Conservation (phyloP, 257 asterid species). For the Fraxinus cuspidata region DNA sequence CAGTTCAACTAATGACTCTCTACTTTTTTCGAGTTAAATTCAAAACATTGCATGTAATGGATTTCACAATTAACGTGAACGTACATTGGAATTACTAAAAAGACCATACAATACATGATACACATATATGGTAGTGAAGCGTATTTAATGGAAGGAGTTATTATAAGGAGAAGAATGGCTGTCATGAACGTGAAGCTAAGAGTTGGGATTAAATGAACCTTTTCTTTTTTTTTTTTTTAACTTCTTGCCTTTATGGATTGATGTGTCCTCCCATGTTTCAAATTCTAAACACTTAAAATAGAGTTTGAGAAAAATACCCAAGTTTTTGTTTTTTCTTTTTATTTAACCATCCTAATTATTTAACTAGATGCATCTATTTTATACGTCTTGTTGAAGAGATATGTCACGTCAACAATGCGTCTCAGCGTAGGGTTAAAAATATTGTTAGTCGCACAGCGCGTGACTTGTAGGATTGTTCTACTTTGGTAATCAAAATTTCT, state of each 20-base stretch:
- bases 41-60: too few species aligned
- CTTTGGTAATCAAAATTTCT: too few species aligned
- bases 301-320: not conserved
- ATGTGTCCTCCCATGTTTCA: conserved; percentile 6
- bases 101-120: too few species aligned
- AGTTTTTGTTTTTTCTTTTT: too few species aligned
- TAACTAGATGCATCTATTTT: not conserved
- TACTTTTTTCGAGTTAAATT: not conserved
- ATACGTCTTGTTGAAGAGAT: too few species aligned
- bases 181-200: conserved; percentile 11
- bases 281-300: not conserved
- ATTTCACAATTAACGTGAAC: too few species aligned
- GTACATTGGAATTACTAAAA: too few species aligned
- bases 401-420: too few species aligned
- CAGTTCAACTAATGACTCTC: not conserved
- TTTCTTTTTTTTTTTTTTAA: not conserved
- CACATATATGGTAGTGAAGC: not conserved
- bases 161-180: conserved; percentile 13
- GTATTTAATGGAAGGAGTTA: not conserved
- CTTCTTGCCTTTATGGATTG: conserved; percentile 13
- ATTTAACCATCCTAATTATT: not conserved
- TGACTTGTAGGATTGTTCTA: too few species aligned
- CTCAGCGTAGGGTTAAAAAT: too few species aligned
- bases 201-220: conserved; percentile 23
- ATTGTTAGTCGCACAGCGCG: too few species aligned